Evolutionary conservation across 2,329 filamentous ascomycete genomes (phyloP).

Genomic region (Cytospora mali): DNA sequence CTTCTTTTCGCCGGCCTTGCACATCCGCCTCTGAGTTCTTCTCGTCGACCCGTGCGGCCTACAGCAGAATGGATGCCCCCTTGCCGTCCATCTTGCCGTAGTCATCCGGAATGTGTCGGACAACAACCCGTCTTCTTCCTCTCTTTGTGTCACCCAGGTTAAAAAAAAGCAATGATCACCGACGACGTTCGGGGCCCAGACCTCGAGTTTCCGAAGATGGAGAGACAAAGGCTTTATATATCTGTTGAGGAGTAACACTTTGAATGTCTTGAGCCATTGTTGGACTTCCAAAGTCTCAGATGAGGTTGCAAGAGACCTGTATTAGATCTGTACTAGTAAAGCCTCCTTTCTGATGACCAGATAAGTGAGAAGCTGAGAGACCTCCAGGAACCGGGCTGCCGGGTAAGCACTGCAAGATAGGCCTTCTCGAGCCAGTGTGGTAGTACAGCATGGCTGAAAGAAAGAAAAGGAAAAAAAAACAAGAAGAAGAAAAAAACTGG

Average conservation of each 20-base stretch:
- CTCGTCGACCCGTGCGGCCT: not conserved
- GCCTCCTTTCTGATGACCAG: conserved; percentile 16
- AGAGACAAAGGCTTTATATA: conserved; percentile 17
- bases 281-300: conserved; percentile 1
- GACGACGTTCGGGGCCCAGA: conserved; percentile 23
- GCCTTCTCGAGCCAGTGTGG: conserved; percentile 5
- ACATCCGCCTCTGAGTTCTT: not conserved
- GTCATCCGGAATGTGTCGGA: conserved; percentile 23
- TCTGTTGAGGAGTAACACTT: not conserved
- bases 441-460: conserved; percentile 14
- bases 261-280: not conserved
- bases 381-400: conserved; percentile 16
- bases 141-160: conserved; percentile 17
- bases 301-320: conserved; percentile 17
- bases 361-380: conserved; percentile 20
- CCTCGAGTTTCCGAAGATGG: conserved; percentile 12
- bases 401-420: conserved; percentile 7
- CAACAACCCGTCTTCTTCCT: conserved; percentile 21
- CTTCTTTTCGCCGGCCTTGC: not conserved
- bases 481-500: conserved; percentile 7
- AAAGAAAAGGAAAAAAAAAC: conserved; percentile 5
- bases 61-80: not conserved
- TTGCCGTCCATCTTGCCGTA: not conserved
- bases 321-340: conserved; percentile 18
- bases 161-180: conserved; percentile 16